Evolutionary conservation across 768 basidiomycete genomes (phyloP).

Genomic region (Roridomyces roridus): DNA sequence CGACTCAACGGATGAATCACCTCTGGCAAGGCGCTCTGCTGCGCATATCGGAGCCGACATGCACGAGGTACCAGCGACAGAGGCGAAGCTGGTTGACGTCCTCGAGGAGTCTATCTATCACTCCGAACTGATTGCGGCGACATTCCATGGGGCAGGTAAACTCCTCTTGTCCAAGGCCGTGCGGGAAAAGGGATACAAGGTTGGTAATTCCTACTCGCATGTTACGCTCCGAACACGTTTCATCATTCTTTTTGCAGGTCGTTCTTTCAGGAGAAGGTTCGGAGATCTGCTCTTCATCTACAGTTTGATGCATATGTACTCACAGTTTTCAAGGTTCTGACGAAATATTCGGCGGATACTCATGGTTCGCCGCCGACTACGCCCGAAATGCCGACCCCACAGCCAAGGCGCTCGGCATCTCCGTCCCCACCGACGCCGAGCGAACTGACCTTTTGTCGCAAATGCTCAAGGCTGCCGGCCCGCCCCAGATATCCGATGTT

Average conservation of each 20-base stretch:
- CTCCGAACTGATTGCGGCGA: slow-evolving; percentile 8
- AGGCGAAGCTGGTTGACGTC: slow-evolving; percentile 7
- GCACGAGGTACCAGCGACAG: slow-evolving; percentile 3
- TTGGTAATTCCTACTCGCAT: no score
- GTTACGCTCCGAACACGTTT: no score
- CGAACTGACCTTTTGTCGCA: neutral
- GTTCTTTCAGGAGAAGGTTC: no score
- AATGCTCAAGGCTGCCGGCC: neutral
- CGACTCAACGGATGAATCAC: slow-evolving; percentile 10
- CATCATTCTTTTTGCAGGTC: no score
- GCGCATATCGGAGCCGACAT: slow-evolving; percentile 9
- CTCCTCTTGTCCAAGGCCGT: slow-evolving; percentile 12
- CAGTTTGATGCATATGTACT: no score
- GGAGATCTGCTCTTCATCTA: slow-evolving; percentile 12
- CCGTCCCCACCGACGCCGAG: slow-evolving; percentile 2
- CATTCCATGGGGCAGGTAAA: slow-evolving; percentile 17
- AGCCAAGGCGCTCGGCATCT: neutral
- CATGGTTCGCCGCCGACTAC: slow-evolving; percentile 11
- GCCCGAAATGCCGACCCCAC: slow-evolving; percentile 9
- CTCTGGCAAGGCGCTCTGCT: neutral
- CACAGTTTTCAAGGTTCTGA: neutral
- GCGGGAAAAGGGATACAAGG: slow-evolving; percentile 16
- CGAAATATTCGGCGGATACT: neutral
- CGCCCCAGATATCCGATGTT: no score
- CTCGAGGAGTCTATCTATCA: slow-evolving; percentile 19